Conservation (phyloP, 75 land plant species). For the Selaginella tamariscina region DNA sequence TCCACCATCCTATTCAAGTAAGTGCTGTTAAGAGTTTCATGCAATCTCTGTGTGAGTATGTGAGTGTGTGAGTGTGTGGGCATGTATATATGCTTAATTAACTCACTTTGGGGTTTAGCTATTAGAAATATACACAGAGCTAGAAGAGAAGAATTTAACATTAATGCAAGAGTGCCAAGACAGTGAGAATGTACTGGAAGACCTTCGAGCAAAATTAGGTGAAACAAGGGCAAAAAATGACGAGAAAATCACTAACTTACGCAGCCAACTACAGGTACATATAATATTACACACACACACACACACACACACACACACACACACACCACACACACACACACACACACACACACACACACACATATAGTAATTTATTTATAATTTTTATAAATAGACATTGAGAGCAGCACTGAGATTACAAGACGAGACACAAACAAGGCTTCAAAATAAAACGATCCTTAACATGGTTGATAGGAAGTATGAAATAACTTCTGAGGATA, state of each 20-base stretch:
- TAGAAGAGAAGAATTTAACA: slow-evolving; percentile 25
- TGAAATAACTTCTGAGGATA: slow-evolving; percentile 25
- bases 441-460: slow-evolving; percentile 20
- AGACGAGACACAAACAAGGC: slow-evolving; percentile 20
- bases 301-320: too few species aligned
- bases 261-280: slow-evolving; percentile 19
- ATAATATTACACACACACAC: too few species aligned
- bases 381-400: slow-evolving; percentile 9
- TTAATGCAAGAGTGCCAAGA: slow-evolving; percentile 30
- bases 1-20: slow-evolving; percentile 22
- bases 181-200: slow-evolving; percentile 18
- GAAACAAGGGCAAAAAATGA: slow-evolving; percentile 19
- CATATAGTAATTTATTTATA: too few species aligned
- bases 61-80: too few species aligned
- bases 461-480: slow-evolving; percentile 24
- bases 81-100: too few species aligned
- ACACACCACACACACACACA: too few species aligned
- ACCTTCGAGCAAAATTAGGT: slow-evolving; percentile 18
- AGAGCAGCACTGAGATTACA: slow-evolving; percentile 14
- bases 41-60: too few species aligned
- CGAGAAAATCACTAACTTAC: slow-evolving; percentile 18
- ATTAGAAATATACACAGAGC: slow-evolving; percentile 25
- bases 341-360: too few species aligned
- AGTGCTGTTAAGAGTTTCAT: background rate
- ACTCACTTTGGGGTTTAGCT: slow-evolving; percentile 12